These are phyloP conservation scores for Oenanthe sinensis DNA, from an alignment of 129 eudicot genomes.

Conservation along the genomic window DNA sequence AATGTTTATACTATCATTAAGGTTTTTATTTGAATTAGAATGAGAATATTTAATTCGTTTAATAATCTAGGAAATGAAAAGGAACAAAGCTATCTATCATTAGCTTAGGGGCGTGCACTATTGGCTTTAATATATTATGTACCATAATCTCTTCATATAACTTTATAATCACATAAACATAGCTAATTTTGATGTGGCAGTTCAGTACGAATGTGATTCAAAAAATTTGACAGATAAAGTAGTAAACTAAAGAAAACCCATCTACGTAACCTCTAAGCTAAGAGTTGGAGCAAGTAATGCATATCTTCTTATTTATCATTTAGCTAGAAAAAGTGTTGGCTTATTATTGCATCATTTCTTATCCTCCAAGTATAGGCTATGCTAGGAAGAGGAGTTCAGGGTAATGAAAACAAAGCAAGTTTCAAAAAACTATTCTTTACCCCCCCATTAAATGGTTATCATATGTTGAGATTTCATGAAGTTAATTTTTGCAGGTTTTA, in stretches of 20 bases:
- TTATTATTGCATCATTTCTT: neutral
- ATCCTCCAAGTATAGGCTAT: neutral
- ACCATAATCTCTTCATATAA: neutral
- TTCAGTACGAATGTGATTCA: neutral
- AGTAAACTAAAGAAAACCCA: neutral
- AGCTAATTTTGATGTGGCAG: neutral
- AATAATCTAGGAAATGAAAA: neutral
- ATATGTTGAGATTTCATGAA: neutral
- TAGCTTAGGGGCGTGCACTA: neutral
- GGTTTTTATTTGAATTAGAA: neutral
- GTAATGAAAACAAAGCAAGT: neutral
- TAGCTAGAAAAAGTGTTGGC: neutral
- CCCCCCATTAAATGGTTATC: neutral
- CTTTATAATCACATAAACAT: neutral
- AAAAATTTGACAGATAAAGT: neutral
- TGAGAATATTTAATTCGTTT: neutral
- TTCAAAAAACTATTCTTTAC: neutral
- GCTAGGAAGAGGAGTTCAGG: neutral
- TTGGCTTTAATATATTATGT: neutral
- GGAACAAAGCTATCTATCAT: neutral
- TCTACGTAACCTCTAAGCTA: neutral
- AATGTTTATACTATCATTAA: neutral
- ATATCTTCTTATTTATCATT: neutral
- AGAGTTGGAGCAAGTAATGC: neutral
- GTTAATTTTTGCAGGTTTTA: conserved; percentile 56